Evolutionary conservation across 805 yeast genomes (phyloP).

Genomic region (Priceomyces fermenticarens): DNA sequence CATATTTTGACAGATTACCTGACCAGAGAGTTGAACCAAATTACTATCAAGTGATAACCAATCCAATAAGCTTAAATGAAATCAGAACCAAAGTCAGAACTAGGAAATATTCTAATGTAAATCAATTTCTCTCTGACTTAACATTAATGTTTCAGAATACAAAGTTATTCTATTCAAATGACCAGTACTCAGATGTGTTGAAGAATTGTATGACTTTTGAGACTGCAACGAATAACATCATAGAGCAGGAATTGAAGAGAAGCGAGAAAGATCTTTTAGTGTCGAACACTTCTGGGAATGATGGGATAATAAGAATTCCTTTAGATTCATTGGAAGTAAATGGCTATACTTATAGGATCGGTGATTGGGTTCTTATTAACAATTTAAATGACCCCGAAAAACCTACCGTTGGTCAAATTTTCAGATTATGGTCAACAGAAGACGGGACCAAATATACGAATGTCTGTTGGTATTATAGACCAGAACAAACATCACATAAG

Average conservation of each 20-base stretch:
- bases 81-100: slow-evolving; percentile 82
- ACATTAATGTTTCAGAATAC: slow-evolving; percentile 72
- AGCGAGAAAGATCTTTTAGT: slow-evolving; percentile 75
- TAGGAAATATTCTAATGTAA: slow-evolving; percentile 74
- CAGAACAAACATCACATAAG: slow-evolving; percentile 96
- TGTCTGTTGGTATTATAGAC: slow-evolving; percentile 97
- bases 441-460: slow-evolving; percentile 82
- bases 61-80: slow-evolving; percentile 68
- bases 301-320: slow-evolving; percentile 65
- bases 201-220: slow-evolving; percentile 66
- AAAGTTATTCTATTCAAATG: slow-evolving; percentile 52
- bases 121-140: slow-evolving; percentile 74
- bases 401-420: slow-evolving; percentile 92
- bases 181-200: slow-evolving; percentile 54
- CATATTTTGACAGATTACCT: slow-evolving; percentile 79
- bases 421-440: slow-evolving; percentile 89
- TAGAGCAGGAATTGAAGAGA: slow-evolving; percentile 68
- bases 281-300: slow-evolving; percentile 39
- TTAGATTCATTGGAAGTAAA: slow-evolving; percentile 69
- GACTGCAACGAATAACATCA: slow-evolving; percentile 51
- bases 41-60: slow-evolving; percentile 51
- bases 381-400: slow-evolving; percentile 86
- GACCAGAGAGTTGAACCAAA: slow-evolving; percentile 54
- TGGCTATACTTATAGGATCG: slow-evolving; percentile 75
- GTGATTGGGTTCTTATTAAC: slow-evolving; percentile 89